phyloP scores from a whole-genome alignment of 2,329 filamentous ascomycete genomes.

The Phialophora verrucosa region DNA sequence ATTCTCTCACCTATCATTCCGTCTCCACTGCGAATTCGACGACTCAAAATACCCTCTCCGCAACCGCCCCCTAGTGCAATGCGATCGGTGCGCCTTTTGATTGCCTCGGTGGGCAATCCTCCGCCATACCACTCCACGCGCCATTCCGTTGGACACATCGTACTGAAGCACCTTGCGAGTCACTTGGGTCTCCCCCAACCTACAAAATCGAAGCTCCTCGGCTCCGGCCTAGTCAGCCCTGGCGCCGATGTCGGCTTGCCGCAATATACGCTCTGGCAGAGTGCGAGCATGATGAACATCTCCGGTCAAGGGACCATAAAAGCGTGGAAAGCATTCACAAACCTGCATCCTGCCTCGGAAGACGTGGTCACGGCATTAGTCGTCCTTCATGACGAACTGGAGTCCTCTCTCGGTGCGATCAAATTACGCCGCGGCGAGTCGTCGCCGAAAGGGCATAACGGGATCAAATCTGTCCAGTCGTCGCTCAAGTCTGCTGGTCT shows the following conservation, averaged over 20 bases:
- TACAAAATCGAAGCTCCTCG: conserved; percentile 51
- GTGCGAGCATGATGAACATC: conserved; percentile 80
- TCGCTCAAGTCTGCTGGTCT: conserved; percentile 32
- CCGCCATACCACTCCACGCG: conserved; percentile 75
- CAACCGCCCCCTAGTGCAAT: conserved; percentile 12
- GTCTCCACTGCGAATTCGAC: conserved; percentile 28
- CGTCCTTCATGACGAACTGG: conserved; percentile 87
- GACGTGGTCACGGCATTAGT: conserved; percentile 62
- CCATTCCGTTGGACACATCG: conserved; percentile 84
- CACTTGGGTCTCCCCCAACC: conserved; percentile 61
- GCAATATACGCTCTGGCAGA: conserved; percentile 74
- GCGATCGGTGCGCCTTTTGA: conserved; percentile 64
- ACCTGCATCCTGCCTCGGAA: conserved; percentile 39
- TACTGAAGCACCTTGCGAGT: conserved; percentile 67
- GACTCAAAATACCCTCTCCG: conserved; percentile 9
- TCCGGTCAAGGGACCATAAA: conserved; percentile 73
- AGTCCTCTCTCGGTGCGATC: conserved; percentile 71
- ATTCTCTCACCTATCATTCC: conserved; percentile 27
- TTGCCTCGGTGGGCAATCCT: conserved; percentile 89
- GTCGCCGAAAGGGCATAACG: conserved; percentile 75
- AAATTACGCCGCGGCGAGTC: conserved; percentile 61
- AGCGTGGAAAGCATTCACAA: conserved; percentile 64
- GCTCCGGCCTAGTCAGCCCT: conserved; percentile 58
- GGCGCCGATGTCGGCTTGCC: conserved; percentile 51
- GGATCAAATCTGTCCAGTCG: conserved; percentile 66